These are phyloP conservation scores for Cylindrotheca closterium DNA, from an alignment of 108 stramenopile species.

Conservation along the genomic window DNA sequence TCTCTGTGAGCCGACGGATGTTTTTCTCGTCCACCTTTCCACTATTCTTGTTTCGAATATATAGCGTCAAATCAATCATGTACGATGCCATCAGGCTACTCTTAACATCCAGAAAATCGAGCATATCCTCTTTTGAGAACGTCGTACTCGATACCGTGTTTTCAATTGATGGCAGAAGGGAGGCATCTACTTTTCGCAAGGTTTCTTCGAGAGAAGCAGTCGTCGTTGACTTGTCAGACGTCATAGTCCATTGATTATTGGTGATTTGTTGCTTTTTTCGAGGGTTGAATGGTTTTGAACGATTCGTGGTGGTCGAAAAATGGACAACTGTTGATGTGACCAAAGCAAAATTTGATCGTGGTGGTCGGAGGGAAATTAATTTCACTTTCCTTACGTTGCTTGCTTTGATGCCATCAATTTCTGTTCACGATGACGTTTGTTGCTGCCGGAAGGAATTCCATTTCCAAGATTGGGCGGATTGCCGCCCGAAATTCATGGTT, in stretches of 20 bases:
- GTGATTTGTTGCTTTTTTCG: too few relatives aligned
- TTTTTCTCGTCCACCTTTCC: constrained; percentile 11
- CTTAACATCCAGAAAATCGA: constrained; percentile 78
- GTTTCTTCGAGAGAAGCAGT: constrained; percentile 35
- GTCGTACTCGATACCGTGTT: constrained; percentile 26
- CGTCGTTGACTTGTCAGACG: constrained; percentile 1
- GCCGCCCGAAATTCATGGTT: too few relatives aligned
- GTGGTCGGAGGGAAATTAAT: too few relatives aligned
- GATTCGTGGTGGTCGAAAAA: too few relatives aligned
- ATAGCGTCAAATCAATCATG: constrained; percentile 68
- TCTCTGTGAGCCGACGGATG: constrained; percentile 55
- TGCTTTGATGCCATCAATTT: too few relatives aligned
- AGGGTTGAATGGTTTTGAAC: neutral
- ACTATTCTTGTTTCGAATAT: constrained; percentile 22
- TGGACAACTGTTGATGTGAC: too few relatives aligned
- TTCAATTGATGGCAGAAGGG: constrained; percentile 44
- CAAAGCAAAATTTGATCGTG: too few relatives aligned
- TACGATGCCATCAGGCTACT: constrained; percentile 74
- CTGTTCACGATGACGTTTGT: too few relatives aligned
- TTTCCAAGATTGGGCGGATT: too few relatives aligned
- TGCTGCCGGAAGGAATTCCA: too few relatives aligned
- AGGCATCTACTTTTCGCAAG: constrained; percentile 34
- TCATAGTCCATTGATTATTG: neutral
- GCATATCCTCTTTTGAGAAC: constrained; percentile 40
- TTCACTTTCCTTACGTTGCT: too few relatives aligned